Conservation (phyloP, 2,329 filamentous ascomycete genomes). For the Xylaria sp. region DNA sequence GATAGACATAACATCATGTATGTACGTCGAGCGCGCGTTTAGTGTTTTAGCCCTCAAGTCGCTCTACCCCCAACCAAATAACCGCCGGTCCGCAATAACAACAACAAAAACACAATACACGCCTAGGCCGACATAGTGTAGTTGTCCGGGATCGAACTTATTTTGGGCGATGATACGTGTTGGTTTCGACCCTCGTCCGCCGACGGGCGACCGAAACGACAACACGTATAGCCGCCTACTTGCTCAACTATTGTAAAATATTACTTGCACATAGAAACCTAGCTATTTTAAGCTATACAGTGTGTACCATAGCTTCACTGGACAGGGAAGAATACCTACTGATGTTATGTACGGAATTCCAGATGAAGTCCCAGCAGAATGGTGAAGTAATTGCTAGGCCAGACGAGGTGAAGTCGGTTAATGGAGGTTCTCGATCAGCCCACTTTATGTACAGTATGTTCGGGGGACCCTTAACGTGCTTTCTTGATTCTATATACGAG, state of each 20-base stretch:
- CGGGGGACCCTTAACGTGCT: no score
- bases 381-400: no score
- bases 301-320: not conserved
- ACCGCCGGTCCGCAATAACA: slow-evolving; percentile 10
- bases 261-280: no score
- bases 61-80: slow-evolving; percentile 6
- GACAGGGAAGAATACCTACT: not conserved
- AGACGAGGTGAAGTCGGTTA: no score
- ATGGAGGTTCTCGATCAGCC: no score
- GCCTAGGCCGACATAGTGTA: no score
- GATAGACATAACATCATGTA: slow-evolving; percentile 9
- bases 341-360: not conserved
- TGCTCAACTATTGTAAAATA: no score
- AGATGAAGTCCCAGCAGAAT: no score
- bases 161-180: not conserved
- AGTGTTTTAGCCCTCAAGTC: not conserved
- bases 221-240: not conserved
- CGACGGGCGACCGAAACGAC: not conserved
- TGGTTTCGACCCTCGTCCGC: not conserved
- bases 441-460: no score
- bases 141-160: not conserved
- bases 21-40: slow-evolving; percentile 23
- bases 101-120: no score
- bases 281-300: not conserved
- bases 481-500: not conserved